These are phyloP conservation scores for Capillidium rhysosporum DNA, from an alignment of 371 early-diverging fungal genomes.

Conservation along the genomic window DNA sequence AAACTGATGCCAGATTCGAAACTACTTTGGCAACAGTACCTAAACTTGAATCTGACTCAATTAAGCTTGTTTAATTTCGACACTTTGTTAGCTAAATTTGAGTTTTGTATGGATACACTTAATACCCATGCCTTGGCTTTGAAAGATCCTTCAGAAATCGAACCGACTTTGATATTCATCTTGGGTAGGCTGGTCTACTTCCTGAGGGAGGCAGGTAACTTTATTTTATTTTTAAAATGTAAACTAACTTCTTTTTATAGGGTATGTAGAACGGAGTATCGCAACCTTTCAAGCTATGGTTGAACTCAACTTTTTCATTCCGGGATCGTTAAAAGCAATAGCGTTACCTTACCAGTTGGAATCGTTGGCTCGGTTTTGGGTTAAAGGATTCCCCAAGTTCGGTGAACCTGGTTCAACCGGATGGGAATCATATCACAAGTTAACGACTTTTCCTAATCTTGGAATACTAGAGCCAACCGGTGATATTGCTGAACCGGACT, in stretches of 20 bases:
- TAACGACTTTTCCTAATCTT: neutral
- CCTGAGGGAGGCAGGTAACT: conserved; percentile 39
- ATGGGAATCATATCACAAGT: neutral
- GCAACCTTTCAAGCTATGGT: conserved; percentile 43
- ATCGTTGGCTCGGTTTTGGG: conserved; percentile 48
- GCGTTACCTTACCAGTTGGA: conserved; percentile 17
- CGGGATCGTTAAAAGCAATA: conserved; percentile 10
- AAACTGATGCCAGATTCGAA: conserved; percentile 21
- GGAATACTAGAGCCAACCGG: too few relatives aligned
- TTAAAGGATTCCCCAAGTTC: conserved; percentile 47
- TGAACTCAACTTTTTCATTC: conserved; percentile 47
- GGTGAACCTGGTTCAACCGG: conserved; percentile 33
- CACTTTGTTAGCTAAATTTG: conserved; percentile 35
- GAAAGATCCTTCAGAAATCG: too few relatives aligned
- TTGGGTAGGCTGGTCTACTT: conserved; percentile 36
- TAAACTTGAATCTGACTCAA: conserved; percentile 51
- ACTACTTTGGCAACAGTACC: conserved; percentile 51
- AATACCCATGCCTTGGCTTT: conserved; percentile 8
- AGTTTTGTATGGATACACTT: conserved; percentile 27
- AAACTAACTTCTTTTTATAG: too few relatives aligned
- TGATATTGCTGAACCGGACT: neutral
- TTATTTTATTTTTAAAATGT: too few relatives aligned
- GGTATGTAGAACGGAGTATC: conserved; percentile 33
- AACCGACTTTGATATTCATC: conserved; percentile 9
- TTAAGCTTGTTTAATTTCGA: conserved; percentile 40